These are phyloP conservation scores for Cystofilobasidium capitatum DNA, from an alignment of 768 basidiomycete genomes.

Conservation along the genomic window DNA sequence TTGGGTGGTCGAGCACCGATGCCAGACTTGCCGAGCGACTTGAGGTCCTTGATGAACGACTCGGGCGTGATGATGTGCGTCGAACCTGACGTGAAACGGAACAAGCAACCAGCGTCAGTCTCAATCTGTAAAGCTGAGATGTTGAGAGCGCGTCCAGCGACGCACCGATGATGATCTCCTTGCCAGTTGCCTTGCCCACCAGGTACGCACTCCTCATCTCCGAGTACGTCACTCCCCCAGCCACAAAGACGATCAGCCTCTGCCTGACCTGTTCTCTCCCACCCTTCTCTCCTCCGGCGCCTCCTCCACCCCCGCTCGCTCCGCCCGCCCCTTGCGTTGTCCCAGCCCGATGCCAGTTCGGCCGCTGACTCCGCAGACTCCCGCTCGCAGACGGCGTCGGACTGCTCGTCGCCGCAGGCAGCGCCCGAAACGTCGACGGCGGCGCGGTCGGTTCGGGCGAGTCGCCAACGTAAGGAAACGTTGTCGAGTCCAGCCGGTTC, in stretches of 20 bases:
- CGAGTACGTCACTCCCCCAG: slow-evolving; percentile 91
- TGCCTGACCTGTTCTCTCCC: slow-evolving; percentile 39
- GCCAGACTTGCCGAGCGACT: slow-evolving; percentile 76
- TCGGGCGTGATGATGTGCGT: slow-evolving; percentile 78
- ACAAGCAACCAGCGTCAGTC: no score
- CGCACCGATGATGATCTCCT: slow-evolving; percentile 84
- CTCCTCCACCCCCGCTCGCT: slow-evolving; percentile 16
- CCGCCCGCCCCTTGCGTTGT: background rate
- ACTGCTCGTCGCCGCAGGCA: background rate
- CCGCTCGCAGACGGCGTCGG: background rate
- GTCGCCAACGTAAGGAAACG: background rate
- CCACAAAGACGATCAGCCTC: slow-evolving; percentile 77
- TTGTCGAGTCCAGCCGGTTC: background rate
- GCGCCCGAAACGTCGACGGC: background rate
- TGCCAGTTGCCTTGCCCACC: slow-evolving; percentile 61
- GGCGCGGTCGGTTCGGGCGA: background rate
- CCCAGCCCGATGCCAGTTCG: slow-evolving; percentile 25
- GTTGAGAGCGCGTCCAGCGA: background rate
- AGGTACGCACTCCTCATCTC: slow-evolving; percentile 84
- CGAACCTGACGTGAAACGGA: slow-evolving; percentile 53
- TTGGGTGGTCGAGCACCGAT: slow-evolving; percentile 50
- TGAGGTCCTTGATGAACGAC: slow-evolving; percentile 74
- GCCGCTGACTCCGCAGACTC: slow-evolving; percentile 19
- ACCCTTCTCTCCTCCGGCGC: background rate
- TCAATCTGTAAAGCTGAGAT: background rate